Percentiles rank a stretch among this genome's conserved stretches.
Conservation (phyloP, 148 eudicot genomes). For the Oxyria digyna region DNA sequence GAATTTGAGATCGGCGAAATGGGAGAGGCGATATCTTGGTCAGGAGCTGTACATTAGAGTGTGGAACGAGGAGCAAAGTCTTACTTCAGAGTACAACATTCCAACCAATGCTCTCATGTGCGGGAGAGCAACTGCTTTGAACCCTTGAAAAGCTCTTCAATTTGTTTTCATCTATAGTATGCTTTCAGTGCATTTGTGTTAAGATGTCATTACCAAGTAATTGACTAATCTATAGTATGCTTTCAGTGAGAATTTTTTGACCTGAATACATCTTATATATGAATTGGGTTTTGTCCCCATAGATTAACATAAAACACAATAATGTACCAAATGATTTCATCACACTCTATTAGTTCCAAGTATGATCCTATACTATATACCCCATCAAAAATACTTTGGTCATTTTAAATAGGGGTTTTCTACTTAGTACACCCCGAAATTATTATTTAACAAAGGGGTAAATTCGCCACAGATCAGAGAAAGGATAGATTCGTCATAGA, state of each 20-base stretch:
- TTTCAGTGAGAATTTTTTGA: too few species aligned
- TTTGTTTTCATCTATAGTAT: neutral
- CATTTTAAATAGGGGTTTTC: too few species aligned
- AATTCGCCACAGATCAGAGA: too few species aligned
- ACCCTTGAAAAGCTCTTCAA: neutral
- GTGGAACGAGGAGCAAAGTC: slow-evolving; percentile 27
- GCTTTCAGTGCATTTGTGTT: neutral
- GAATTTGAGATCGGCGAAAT: slow-evolving; percentile 50
- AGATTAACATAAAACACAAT: too few species aligned
- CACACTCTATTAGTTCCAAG: neutral
- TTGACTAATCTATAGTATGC: neutral
- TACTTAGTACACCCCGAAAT: too few species aligned
- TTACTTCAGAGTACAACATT: slow-evolving; percentile 35
- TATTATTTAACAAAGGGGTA: too few species aligned
- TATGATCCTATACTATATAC: too few species aligned
- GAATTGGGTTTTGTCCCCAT: too few species aligned
- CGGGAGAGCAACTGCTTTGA: slow-evolving; percentile 28
- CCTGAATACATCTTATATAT: too few species aligned
- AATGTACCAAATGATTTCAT: neutral
- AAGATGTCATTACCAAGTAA: neutral
- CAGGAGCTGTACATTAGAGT: slow-evolving; percentile 60
- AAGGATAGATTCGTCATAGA: too few species aligned
- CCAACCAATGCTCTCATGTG: slow-evolving; percentile 44
- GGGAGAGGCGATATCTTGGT: slow-evolving; percentile 49
- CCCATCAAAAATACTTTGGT: too few species aligned